Base-by-base conservation (phyloP, 2,329 filamentous ascomycete genomes). In the Pseudocercospora fijiensis region DNA sequence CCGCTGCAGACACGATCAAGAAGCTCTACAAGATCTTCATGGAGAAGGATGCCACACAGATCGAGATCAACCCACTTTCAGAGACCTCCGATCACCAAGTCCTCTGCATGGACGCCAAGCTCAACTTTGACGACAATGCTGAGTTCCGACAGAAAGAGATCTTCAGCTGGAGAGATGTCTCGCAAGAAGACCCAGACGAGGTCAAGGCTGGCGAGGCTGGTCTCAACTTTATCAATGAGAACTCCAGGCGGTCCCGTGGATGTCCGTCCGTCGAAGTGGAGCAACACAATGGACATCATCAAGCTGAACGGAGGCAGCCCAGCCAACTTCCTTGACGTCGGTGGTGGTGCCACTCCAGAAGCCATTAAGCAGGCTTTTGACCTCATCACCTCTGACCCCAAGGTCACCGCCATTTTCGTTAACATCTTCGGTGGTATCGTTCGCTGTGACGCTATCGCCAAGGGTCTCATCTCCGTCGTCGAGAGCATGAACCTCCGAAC, bases 241-340 rank as follows among this genome's bases (percentile, higher is more conserved):
- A n/a, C n/a, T n/a, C n/a, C n/a, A n/a, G n/a, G n/a, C n/a, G n/a
- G n/a, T n/a, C n/a, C n/a, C n/a, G n/a, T n/a, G n/a, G n/a, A n/a
- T n/a, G n/a, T n/a, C n/a, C n/a, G n/a, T n/a, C n/a, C n/a, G n/a
- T n/a, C n/a, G n/a, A n/a, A n/a, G n/a, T n/a, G n/a, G n/a, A n/a
- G n/a, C n/a, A n/a, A n/a, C n/a, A n/a, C 95, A 78, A 99, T 99
- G 95, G 95, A 99, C 81, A 98, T 99, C 80, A 99, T 99, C 87
- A 98, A 99, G 88, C 87, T 99, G 69, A 99, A 98, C 83, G 95
- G 95, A 73, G 95, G 95, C 69, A 84, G 87, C 76, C 95, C 95
- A 67, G 95, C 95, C 74, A 99, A 99, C 88, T 99, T 99, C 88
- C 86, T 99, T 73, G 95, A 99, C 78, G 95, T 99, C 72, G 95